phyloP scores from a whole-genome alignment of 306 rosid genomes.

The Senna tora region DNA sequence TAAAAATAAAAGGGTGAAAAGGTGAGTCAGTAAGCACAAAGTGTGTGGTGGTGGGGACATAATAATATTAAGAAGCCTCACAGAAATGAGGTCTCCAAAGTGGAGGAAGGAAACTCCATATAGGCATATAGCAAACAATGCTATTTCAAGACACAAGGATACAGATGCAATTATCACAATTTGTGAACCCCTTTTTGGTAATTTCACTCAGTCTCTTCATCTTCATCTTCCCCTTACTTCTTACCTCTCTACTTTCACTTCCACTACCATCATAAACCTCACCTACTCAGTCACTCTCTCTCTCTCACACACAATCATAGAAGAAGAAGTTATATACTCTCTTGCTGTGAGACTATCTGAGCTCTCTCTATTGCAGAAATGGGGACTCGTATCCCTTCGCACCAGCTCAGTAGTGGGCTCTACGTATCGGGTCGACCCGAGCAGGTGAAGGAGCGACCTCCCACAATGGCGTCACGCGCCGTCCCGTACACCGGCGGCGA shows the following conservation, averaged over 20 bases:
- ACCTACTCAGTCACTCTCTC: slow-evolving; percentile 18
- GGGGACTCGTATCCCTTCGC: slow-evolving; percentile 86
- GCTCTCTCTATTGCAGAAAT: slow-evolving; percentile 39
- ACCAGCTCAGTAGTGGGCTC: slow-evolving; percentile 90
- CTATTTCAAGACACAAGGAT: slow-evolving; percentile 30
- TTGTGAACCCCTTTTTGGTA: slow-evolving; percentile 50
- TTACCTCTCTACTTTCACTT: slow-evolving; percentile 5
- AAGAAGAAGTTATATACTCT: neutral
- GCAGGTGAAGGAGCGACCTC: slow-evolving; percentile 72
- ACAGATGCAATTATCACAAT: slow-evolving; percentile 45
- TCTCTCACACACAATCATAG: slow-evolving; percentile 17
- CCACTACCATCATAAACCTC: slow-evolving; percentile 38
- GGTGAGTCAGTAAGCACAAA: neutral
- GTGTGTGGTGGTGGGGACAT: slow-evolving; percentile 38
- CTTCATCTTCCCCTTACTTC: neutral
- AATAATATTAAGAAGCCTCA: neutral
- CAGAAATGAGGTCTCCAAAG: slow-evolving; percentile 26
- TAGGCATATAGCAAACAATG: neutral
- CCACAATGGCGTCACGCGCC: slow-evolving; percentile 87
- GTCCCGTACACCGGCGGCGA: slow-evolving; percentile 96
- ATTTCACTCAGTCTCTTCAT: slow-evolving; percentile 30
- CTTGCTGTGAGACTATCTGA: neutral
- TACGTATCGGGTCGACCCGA: slow-evolving; percentile 94
- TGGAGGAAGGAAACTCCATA: neutral
- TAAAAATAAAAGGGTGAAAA: slow-evolving; percentile 14